Conservation (phyloP, 2,329 filamentous ascomycete genomes). For the Pleurostoma richardsiae region DNA sequence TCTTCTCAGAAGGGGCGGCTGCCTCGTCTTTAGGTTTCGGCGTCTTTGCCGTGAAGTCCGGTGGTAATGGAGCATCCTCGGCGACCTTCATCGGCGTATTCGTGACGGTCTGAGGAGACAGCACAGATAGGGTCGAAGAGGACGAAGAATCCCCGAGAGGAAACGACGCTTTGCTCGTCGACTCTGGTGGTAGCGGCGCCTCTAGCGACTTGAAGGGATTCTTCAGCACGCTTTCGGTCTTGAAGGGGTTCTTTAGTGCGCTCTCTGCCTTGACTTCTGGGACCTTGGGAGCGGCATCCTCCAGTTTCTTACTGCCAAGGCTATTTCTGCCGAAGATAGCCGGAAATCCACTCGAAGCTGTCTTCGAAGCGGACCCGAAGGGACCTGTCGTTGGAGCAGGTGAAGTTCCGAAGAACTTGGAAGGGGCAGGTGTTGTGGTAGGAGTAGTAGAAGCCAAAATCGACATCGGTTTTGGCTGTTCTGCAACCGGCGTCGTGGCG, state of each 20-base stretch:
- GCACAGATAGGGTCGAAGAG: slow-evolving; percentile 40
- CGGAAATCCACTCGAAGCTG: neutral
- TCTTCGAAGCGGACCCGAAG: neutral
- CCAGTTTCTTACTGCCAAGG: too few species aligned
- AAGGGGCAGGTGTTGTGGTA: slow-evolving; percentile 44
- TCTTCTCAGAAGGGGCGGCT: slow-evolving; percentile 16
- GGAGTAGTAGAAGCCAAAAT: slow-evolving; percentile 41
- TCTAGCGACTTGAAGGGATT: slow-evolving; percentile 9
- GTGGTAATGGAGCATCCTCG: slow-evolving; percentile 20
- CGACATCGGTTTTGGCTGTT: slow-evolving; percentile 29
- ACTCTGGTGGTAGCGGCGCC: slow-evolving; percentile 47
- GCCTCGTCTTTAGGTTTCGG: slow-evolving; percentile 14
- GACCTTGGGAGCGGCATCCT: too few species aligned
- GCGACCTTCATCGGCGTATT: slow-evolving; percentile 15
- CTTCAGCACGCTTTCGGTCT: neutral
- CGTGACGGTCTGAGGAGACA: slow-evolving; percentile 21
- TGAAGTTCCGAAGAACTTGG: slow-evolving; percentile 13
- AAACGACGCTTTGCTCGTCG: slow-evolving; percentile 47
- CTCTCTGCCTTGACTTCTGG: too few species aligned
- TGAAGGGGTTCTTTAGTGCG: neutral
- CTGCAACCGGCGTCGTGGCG: slow-evolving; percentile 24
- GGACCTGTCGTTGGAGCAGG: slow-evolving; percentile 2
- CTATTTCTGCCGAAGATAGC: too few species aligned
- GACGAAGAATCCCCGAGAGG: slow-evolving; percentile 45
- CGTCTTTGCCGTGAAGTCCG: slow-evolving; percentile 11